phyloP scores from a whole-genome alignment of 78 protist species.

The Dictyostelium intermedium region DNA sequence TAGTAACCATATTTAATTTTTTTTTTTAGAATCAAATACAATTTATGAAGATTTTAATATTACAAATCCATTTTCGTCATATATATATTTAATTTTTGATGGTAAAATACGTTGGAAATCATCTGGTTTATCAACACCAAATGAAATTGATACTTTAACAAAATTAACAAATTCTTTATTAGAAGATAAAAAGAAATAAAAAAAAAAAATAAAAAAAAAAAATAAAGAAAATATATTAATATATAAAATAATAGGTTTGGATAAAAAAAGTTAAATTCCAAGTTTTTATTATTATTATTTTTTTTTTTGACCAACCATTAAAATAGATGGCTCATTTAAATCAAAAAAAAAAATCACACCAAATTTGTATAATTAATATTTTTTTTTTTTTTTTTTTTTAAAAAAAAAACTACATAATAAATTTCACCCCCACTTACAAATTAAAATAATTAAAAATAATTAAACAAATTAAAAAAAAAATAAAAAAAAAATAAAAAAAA shows the following conservation, averaged over 20 bases:
- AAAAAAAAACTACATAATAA: background rate
- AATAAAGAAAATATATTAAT: no score
- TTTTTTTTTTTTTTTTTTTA: background rate
- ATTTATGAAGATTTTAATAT: constrained; percentile 8
- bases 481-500: no score
- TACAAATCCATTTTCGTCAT: constrained; percentile 26
- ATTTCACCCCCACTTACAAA: background rate
- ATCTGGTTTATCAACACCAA: constrained; percentile 63
- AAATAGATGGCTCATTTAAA: background rate
- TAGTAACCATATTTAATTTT: no score
- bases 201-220: background rate
- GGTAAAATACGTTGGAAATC: constrained; percentile 60
- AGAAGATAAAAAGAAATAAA: background rate
- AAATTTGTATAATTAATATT: no score
- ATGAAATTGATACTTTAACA: constrained; percentile 17
- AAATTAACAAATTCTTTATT: constrained; percentile 8
- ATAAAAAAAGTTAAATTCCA: background rate
- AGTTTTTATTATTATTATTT: no score
- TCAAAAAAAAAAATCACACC: background rate
- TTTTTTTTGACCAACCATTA: background rate
- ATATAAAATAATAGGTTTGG: no score
- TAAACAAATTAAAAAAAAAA: no score
- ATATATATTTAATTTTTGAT: constrained; percentile 17
- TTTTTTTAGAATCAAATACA: background rate
- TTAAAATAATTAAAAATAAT: no score